Percentiles rank a stretch among this genome's conserved stretches.
phyloP scores from a whole-genome alignment of 192 early-diverging fungal genomes.

The Chytriomyces hyalinus region DNA sequence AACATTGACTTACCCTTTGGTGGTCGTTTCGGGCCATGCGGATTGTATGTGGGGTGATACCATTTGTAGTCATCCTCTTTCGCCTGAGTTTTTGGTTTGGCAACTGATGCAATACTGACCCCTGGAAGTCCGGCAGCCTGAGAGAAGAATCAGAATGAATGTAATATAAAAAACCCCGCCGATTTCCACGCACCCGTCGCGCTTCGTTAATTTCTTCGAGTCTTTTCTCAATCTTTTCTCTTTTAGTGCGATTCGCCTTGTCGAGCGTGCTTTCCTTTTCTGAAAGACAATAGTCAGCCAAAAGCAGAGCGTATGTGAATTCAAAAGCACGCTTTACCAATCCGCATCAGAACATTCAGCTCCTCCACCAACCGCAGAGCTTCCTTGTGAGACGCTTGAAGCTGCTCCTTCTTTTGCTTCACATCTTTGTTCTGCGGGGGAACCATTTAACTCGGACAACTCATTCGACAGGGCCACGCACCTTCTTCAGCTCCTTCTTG shows the following conservation, averaged over 20 bases:
- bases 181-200: slow-evolving; percentile 51
- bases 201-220: slow-evolving; percentile 63
- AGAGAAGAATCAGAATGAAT: not conserved
- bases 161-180: not conserved
- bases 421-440: slow-evolving; percentile 66
- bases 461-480: slow-evolving; percentile 4
- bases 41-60: slow-evolving; percentile 55
- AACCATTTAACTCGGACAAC: not conserved
- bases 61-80: slow-evolving; percentile 45
- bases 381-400: slow-evolving; percentile 63
- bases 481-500: slow-evolving; percentile 67
- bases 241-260: slow-evolving; percentile 49
- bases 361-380: slow-evolving; percentile 59
- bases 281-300: not conserved
- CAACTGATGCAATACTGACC: not conserved
- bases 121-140: slow-evolving; percentile 3
- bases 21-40: slow-evolving; percentile 50
- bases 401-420: slow-evolving; percentile 59
- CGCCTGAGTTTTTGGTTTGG: slow-evolving; percentile 17
- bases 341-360: slow-evolving; percentile 41
- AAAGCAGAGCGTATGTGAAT: not conserved
- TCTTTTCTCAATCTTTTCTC: slow-evolving; percentile 54
- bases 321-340: no score
- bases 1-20: slow-evolving; percentile 10
- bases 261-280: slow-evolving; percentile 51